Percentiles rank a stretch among this genome's conserved stretches.
Evolutionary conservation across 768 basidiomycete genomes (phyloP).

Genomic region (Termitomyces sp.): DNA sequence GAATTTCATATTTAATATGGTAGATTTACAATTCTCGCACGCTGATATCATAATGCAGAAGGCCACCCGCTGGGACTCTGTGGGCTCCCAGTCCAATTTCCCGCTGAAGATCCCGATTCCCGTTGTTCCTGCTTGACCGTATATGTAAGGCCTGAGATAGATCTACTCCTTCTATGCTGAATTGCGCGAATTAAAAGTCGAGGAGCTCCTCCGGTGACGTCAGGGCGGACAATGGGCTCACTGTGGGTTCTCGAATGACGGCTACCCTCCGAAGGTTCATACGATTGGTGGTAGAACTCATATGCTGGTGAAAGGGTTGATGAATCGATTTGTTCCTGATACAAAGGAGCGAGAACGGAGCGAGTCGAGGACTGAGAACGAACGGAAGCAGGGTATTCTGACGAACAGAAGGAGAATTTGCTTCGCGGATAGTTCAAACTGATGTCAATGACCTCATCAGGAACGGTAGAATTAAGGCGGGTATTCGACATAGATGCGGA

Average conservation of each 20-base stretch:
- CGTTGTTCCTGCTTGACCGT: conserved; percentile 6
- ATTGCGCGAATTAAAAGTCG: conserved; percentile 11
- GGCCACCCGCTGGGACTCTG: conserved; percentile 8
- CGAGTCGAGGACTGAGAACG: conserved; percentile 6
- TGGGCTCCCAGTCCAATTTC: conserved; percentile 8
- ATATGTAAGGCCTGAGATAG: conserved; percentile 18
- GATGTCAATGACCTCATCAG: conserved; percentile 21
- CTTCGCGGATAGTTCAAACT: conserved; percentile 23
- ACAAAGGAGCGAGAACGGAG: background rate
- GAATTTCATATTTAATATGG: too few species aligned
- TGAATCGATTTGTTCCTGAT: background rate
- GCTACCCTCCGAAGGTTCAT: conserved; percentile 8
- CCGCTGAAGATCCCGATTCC: conserved; percentile 8
- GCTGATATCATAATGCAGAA: background rate
- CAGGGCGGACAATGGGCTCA: conserved; percentile 16
- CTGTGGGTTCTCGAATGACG: conserved; percentile 16
- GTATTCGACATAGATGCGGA: background rate
- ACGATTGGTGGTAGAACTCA: conserved; percentile 16
- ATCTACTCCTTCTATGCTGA: conserved; percentile 22
- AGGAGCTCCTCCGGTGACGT: background rate
- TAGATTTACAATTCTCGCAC: background rate
- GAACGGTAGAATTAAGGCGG: background rate
- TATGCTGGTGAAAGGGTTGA: conserved; percentile 9
- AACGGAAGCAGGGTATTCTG: conserved; percentile 23
- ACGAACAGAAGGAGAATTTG: conserved; percentile 29